These are phyloP conservation scores for Casuarina glauca DNA, from an alignment of 306 rosid genomes.

Conservation along the genomic window DNA sequence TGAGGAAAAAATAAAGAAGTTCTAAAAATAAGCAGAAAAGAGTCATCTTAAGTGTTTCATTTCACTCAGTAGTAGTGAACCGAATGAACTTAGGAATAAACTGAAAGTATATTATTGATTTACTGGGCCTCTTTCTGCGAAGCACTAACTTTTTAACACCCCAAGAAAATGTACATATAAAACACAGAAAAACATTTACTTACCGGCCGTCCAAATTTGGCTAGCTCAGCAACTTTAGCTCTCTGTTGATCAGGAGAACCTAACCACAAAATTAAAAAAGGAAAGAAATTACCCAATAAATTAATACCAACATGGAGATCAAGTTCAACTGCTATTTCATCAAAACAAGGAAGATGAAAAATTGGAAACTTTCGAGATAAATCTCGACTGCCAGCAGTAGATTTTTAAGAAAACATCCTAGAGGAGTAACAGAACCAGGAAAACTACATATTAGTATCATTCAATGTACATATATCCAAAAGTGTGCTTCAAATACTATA, in stretches of 20 bases:
- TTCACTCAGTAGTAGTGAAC: not conserved
- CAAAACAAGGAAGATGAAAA: not conserved
- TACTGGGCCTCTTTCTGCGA: not conserved
- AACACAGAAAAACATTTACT: slow-evolving; percentile 30
- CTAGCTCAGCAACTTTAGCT: slow-evolving; percentile 68
- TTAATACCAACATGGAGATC: slow-evolving; percentile 1
- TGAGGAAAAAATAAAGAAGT: no score
- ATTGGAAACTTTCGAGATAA: not conserved
- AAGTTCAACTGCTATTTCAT: not conserved
- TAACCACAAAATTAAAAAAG: slow-evolving; percentile 31
- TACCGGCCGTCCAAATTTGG: slow-evolving; percentile 95
- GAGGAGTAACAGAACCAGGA: slow-evolving; percentile 12
- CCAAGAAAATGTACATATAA: not conserved
- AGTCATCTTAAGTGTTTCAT: not conserved
- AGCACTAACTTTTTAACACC: not conserved
- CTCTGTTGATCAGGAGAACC: slow-evolving; percentile 82
- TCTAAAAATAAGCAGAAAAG: not conserved
- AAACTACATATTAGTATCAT: not conserved
- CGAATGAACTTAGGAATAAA: not conserved
- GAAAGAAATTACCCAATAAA: slow-evolving; percentile 1
- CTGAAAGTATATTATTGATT: not conserved
- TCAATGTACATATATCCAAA: not conserved
- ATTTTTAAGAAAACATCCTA: not conserved
- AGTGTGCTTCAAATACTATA: not conserved
- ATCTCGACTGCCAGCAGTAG: not conserved